These are phyloP conservation scores for Calonectria pseudoturangicola DNA, from an alignment of 2,329 filamentous ascomycete species.

Conservation along the genomic window DNA sequence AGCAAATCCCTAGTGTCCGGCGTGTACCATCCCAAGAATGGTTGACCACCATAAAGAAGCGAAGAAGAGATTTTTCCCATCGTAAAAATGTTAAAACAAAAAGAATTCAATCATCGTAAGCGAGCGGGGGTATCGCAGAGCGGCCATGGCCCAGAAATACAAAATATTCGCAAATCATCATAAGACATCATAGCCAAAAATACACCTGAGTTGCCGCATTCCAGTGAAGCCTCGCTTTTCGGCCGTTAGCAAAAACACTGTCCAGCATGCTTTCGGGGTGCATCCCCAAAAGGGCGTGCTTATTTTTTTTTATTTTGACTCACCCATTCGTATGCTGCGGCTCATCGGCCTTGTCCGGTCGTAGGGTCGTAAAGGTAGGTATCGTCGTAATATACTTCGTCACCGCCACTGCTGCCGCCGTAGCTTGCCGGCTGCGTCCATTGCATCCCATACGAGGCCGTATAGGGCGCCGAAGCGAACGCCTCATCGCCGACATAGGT, in stretches of 20 bases:
- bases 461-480: conserved; percentile 55
- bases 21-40: conserved; percentile 13
- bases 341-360: conserved; percentile 42
- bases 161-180: conserved; percentile 47
- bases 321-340: conserved; percentile 37
- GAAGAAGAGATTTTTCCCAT: conserved; percentile 32
- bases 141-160: conserved; percentile 38
- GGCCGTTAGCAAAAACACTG: conserved; percentile 23
- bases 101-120: conserved; percentile 43
- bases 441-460: conserved; percentile 49
- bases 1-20: background rate
- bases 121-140: conserved; percentile 52
- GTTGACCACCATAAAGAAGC: conserved; percentile 19
- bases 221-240: conserved; percentile 11
- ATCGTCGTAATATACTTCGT: conserved; percentile 60
- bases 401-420: conserved; percentile 57
- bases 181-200: conserved; percentile 23
- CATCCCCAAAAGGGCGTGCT: conserved; percentile 19
- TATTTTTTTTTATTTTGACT: conserved; percentile 7
- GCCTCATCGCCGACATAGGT: conserved; percentile 61
- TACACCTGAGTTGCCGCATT: conserved; percentile 8
- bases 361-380: conserved; percentile 55
- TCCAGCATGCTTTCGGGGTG: background rate
- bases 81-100: conserved; percentile 17
- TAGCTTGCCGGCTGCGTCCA: conserved; percentile 58